These are phyloP conservation scores for Chlorella sp. DNA, from an alignment of 139 green algal genomes.

Conservation along the genomic window DNA sequence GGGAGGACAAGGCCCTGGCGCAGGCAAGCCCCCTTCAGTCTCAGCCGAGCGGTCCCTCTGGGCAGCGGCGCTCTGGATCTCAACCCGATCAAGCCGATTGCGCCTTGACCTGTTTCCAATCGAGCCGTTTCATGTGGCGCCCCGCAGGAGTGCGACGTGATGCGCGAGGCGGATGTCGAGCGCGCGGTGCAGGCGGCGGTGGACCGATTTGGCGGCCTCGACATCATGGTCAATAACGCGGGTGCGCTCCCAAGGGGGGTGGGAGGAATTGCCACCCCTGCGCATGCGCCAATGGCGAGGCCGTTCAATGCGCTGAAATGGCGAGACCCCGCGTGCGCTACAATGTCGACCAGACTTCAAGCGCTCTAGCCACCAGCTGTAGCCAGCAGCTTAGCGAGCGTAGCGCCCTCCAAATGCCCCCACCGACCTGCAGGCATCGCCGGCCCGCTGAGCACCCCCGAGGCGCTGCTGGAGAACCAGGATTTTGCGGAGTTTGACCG, in stretches of 20 bases:
- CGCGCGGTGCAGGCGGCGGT: neutral
- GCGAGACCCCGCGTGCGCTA: no score
- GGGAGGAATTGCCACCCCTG: no score
- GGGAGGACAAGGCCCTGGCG: neutral
- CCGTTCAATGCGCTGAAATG: no score
- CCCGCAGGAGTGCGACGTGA: constrained; percentile 9
- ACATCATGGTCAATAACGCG: constrained; percentile 1
- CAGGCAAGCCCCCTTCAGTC: neutral
- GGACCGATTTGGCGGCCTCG: neutral
- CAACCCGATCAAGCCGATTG: neutral
- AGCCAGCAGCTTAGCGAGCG: no score
- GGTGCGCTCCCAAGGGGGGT: neutral
- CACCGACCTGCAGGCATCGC: neutral
- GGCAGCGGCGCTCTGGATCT: neutral
- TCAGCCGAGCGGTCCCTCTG: neutral
- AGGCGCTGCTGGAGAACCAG: neutral
- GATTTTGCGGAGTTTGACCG: constrained; percentile 7
- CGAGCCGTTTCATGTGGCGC: neutral
- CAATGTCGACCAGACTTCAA: no score
- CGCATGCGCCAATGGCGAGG: no score
- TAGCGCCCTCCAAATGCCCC: no score
- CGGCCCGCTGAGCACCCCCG: neutral
- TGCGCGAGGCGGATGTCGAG: neutral
- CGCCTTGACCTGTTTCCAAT: no score
- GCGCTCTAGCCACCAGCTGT: no score